Percentiles rank a stretch among this genome's conserved stretches.
Conservation (phyloP, 768 basidiomycete species). For the Naematelia encephala region DNA sequence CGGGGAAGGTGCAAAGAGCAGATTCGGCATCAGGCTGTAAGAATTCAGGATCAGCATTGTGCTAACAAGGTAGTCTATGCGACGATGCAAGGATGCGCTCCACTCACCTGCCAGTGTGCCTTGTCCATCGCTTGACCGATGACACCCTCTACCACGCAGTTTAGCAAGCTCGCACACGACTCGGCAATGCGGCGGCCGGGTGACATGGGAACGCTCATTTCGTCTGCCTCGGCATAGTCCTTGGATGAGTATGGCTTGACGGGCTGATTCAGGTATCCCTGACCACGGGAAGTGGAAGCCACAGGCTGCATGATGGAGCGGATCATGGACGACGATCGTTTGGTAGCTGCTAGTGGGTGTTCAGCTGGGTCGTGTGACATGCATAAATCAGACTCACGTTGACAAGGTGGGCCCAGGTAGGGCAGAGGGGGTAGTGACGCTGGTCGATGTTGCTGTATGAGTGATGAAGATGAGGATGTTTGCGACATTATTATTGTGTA, state of each 20-base stretch:
- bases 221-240: slow-evolving; percentile 11
- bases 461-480: slow-evolving; percentile 15
- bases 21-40: slow-evolving; percentile 40
- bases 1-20: slow-evolving; percentile 31
- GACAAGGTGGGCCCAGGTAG: neutral
- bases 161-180: slow-evolving; percentile 7
- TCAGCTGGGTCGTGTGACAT: neutral
- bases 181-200: slow-evolving; percentile 13
- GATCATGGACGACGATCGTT: neutral
- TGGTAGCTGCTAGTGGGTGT: neutral
- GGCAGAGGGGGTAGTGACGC: slow-evolving; percentile 10
- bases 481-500: too few species aligned
- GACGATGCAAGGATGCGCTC: slow-evolving; percentile 4
- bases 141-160: slow-evolving; percentile 2
- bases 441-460: slow-evolving; percentile 16
- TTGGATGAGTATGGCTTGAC: slow-evolving; percentile 14
- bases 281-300: slow-evolving; percentile 27
- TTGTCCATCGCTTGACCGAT: neutral
- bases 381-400: neutral
- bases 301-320: slow-evolving; percentile 13
- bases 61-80: too few species aligned
- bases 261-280: slow-evolving; percentile 23
- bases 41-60: slow-evolving; percentile 13
- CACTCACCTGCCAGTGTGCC: neutral
- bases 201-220: slow-evolving; percentile 7